Evolutionary conservation across 331 rosid species (phyloP), one percentile per base, ranked within the genome.

Genomic region (Phaseolus coccineus): DNA sequence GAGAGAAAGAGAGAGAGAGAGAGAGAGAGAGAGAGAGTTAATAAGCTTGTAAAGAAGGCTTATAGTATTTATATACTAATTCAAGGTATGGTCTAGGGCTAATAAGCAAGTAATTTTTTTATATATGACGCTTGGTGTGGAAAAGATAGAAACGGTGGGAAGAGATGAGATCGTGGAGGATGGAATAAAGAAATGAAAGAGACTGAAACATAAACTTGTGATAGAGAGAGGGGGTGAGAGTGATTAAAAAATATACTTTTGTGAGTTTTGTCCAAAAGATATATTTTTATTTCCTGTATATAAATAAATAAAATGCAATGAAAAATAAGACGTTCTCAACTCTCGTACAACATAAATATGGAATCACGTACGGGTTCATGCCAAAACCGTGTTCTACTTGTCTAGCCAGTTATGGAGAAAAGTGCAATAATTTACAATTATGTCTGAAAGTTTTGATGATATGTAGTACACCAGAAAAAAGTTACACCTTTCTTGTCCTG

Each of bases 291-390:
- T 68, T 56, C 27, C 6, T 40, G n/a, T 8, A 52, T 37, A 37
- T 2, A 30, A 19, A 19, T 19, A 19, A 19, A 6, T 28, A 39
- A 52, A 53, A 57, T 42, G 47, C 5, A 11, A 42, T 5, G 56
- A 72, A 67, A 74, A 74, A 28, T 53, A 16, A n/a, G 77, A 4
- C 44, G 53, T 50, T 46, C 31, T 58, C 46, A 58, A 24, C 44
- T 74, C 52, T 74, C 8, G 71, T 66, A 62, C 80, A 66, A 56
- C 64, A 68, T 58, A 74, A 74, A 47, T 61, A 76, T 59, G 25
- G 85, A 76, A 76, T 50, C 71, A 28, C 76, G 67, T 39, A 68
- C 80, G 1, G 19, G n/a, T 57, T 58, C 19, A 7, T 82, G 69
- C 28, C 50, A 61, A 55, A 76, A 59, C 58, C 33, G 65, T 62